Base-by-base conservation (phyloP, 2,329 filamentous ascomycete genomes). In the Blastomyces parvus region DNA sequence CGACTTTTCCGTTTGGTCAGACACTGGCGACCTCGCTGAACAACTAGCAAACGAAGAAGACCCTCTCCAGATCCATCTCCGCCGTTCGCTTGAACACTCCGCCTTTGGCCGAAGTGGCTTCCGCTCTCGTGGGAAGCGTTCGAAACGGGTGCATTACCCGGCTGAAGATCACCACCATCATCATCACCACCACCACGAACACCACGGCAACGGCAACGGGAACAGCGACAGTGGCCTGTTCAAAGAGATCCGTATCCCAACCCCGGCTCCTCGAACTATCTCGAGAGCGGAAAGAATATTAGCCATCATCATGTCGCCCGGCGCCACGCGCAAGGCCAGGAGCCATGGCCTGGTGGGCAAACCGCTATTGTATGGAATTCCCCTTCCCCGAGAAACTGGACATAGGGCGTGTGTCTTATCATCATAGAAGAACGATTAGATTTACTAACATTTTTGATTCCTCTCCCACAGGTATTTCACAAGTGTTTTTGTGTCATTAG, bases 321-420 rank as follows among this genome's bases (percentile, higher is more conserved):
- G 87, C 74, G 86, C 89, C 75, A 78, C 81, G 61, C 81, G 81
- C 67, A 84, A 86, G 69, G 82, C 84, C 73, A 86, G 88, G 74
- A 88, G 91, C 72, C 89, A 94, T 80, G 94, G 94, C 82, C 84
- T 99, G 70, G 96, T 95, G 71, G 94, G 94, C 80, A 96, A 95
- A 82, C 87, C 93, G 78, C 82, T 99, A 72, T 84, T 99, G 88
- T 97, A 84, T 71, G 85, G 76, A 27, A 8, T 30, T 33, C 9
- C 30, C 42, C 3, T 46, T 38, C 42, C 3, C 56, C 25, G 57
- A 36, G 13, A 13, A 27, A 27, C 22, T 27, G 22, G 25, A 27
- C 11, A 17, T 27, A 27, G 9, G 9, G 13, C 33, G 8, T 50
- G 13, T 27, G 3, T 13, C 48, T 50, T n/a, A n/a, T n/a, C n/a